Percentiles rank a stretch among this genome's conserved stretches.
Conservation (phyloP, 202 grass and related monocot genomes). For the Brachypodium distachyon region DNA sequence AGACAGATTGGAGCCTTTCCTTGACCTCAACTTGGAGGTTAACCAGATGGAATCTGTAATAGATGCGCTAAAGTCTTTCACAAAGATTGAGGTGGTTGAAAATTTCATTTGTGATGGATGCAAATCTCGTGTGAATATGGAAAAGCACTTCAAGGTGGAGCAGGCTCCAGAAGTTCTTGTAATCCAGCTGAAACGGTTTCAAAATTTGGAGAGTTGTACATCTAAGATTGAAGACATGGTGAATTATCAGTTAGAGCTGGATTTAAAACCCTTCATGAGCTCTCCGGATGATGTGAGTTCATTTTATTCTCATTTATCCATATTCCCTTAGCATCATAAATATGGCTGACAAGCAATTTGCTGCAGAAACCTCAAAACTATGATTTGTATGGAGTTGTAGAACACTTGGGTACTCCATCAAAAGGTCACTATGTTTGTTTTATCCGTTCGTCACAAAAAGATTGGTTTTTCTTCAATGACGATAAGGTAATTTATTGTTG, state of each 20-base stretch:
- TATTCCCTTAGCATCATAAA: neutral
- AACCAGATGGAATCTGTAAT: slow-evolving; percentile 13
- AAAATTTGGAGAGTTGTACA: neutral
- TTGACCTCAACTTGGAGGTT: slow-evolving; percentile 48
- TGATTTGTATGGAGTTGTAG: slow-evolving; percentile 49
- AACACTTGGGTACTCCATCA: slow-evolving; percentile 14
- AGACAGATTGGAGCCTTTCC: slow-evolving; percentile 32
- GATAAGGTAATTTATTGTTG: slow-evolving; percentile 13
- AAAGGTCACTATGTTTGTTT: slow-evolving; percentile 37
- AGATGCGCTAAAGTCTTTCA: slow-evolving; percentile 38
- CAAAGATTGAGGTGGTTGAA: slow-evolving; percentile 37
- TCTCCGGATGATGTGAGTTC: slow-evolving; percentile 23
- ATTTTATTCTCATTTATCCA: neutral
- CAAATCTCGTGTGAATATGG: slow-evolving; percentile 30
- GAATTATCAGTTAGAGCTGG: slow-evolving; percentile 19
- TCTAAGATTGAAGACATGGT: slow-evolving; percentile 27
- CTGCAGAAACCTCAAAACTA: slow-evolving; percentile 28
- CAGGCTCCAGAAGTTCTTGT: slow-evolving; percentile 45
- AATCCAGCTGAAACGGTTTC: slow-evolving; percentile 43
- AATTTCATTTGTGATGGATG: slow-evolving; percentile 33
- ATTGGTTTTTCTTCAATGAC: slow-evolving; percentile 38
- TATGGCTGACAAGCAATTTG: neutral
- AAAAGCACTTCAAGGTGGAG: slow-evolving; percentile 37
- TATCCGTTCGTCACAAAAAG: slow-evolving; percentile 28
- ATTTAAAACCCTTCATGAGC: slow-evolving; percentile 37